Conservation (phyloP, 2,329 filamentous ascomycete species). For the Paecilomyces sp. region DNA sequence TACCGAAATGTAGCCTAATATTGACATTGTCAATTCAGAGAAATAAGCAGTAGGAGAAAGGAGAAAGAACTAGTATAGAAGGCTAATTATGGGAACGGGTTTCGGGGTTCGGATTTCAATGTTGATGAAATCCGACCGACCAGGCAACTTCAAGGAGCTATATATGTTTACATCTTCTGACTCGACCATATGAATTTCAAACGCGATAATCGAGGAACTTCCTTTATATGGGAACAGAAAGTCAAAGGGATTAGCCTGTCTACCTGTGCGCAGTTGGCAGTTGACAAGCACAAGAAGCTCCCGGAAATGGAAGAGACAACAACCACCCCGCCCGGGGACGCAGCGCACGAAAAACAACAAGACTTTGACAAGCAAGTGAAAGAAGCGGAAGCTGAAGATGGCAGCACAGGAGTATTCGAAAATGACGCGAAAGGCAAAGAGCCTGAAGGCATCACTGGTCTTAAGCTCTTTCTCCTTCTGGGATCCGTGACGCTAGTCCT, state of each 20-base stretch:
- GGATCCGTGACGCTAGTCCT: constrained; percentile 32
- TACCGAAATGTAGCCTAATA: neutral
- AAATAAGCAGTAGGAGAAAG: neutral
- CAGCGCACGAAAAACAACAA: neutral
- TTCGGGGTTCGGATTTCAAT: neutral
- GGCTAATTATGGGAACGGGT: neutral
- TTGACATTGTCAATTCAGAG: neutral
- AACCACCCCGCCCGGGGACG: neutral
- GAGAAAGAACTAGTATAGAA: neutral
- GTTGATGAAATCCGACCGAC: neutral
- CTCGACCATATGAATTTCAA: neutral
- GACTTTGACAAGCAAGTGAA: neutral
- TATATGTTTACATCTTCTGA: neutral
- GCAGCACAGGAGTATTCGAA: neutral
- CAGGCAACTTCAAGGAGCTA: neutral
- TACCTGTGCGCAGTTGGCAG: neutral
- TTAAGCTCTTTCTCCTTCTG: constrained; percentile 16
- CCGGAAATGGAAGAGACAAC: neutral
- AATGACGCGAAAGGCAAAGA: constrained; percentile 1
- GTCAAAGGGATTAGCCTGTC: neutral
- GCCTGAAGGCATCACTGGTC: constrained; percentile 9
- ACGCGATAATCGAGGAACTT: neutral
- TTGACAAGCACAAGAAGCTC: neutral
- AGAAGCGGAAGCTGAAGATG: neutral
- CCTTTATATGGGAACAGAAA: neutral